Conservation (phyloP, 805 yeast genomes). For the Debaryomyces prosopidis region DNA sequence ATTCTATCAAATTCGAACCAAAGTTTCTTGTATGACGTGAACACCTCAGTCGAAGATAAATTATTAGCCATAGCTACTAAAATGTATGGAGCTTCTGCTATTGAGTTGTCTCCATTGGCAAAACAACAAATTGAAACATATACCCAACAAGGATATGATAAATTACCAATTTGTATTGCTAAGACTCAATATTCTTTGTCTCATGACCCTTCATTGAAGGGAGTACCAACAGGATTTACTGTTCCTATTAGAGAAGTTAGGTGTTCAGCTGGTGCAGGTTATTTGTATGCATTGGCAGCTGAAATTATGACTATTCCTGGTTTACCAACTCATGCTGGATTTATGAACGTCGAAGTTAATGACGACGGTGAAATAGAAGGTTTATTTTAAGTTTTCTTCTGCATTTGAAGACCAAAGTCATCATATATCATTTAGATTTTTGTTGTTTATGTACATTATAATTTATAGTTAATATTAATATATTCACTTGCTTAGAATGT, state of each 20-base stretch:
- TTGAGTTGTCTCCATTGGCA: slow-evolving; percentile 83
- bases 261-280: slow-evolving; percentile 95
- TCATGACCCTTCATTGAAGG: slow-evolving; percentile 89
- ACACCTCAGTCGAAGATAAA: slow-evolving; percentile 76
- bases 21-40: slow-evolving; percentile 65
- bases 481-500: background rate
- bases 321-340: slow-evolving; percentile 92
- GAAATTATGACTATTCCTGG: slow-evolving; percentile 98
- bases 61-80: slow-evolving; percentile 74
- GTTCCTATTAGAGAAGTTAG: slow-evolving; percentile 94
- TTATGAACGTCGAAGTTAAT: slow-evolving; percentile 94
- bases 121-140: slow-evolving; percentile 77
- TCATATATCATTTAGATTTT: background rate
- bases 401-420: background rate
- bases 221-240: slow-evolving; percentile 91
- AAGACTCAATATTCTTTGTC: slow-evolving; percentile 96
- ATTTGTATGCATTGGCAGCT: slow-evolving; percentile 93
- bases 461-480: background rate
- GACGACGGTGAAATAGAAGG: slow-evolving; percentile 93
- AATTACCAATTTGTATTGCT: slow-evolving; percentile 94
- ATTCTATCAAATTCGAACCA: slow-evolving; percentile 35
- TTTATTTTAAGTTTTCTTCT: slow-evolving; percentile 53
- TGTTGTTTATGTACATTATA: background rate
- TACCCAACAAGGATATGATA: slow-evolving; percentile 83
- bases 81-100: slow-evolving; percentile 90